Conservation (phyloP, 805 yeast species). For the Candida loeiensis region DNA sequence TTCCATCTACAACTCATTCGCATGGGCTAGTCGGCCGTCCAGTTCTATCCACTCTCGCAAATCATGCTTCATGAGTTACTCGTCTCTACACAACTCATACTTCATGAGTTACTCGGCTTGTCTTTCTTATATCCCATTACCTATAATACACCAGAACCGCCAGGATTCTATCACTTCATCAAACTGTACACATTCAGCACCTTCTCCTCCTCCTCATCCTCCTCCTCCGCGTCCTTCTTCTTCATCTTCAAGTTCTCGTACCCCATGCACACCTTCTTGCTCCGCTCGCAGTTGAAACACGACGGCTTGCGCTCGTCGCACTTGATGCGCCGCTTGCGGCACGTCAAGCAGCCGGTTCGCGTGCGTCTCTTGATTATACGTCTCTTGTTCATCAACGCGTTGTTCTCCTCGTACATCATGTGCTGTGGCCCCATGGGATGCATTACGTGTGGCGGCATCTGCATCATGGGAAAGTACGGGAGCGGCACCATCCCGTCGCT, state of each 20-base stretch:
- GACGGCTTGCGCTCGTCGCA: conserved; percentile 73
- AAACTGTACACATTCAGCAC: conserved; percentile 7
- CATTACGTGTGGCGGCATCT: conserved; percentile 8
- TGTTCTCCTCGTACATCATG: conserved; percentile 21
- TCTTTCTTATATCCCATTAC: too few relatives aligned
- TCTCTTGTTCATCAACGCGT: conserved; percentile 33
- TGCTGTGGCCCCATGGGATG: conserved; percentile 4
- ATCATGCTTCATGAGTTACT: not conserved
- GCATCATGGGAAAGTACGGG: conserved; percentile 8
- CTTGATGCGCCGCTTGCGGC: conserved; percentile 66
- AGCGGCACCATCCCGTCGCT: not conserved
- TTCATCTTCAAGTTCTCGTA: conserved; percentile 38
- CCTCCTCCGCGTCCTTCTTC: conserved; percentile 6
- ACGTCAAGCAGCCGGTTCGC: conserved; percentile 71
- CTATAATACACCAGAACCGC: too few relatives aligned
- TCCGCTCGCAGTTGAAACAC: conserved; percentile 64
- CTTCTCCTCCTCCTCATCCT: conserved; percentile 3
- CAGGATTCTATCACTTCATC: conserved; percentile 1
- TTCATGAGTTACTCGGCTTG: too few relatives aligned
- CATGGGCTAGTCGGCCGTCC: not conserved
- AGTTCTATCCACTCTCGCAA: not conserved
- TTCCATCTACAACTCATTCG: not conserved
- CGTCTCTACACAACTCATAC: not conserved
- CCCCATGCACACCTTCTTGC: conserved; percentile 64
- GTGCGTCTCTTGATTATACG: conserved; percentile 58